A percentile compares a stretch with the other conserved stretches of the same genome.
Evolutionary conservation across 2,329 filamentous ascomycete genomes (phyloP).

Genomic region (Macrophomina phaseolina): DNA sequence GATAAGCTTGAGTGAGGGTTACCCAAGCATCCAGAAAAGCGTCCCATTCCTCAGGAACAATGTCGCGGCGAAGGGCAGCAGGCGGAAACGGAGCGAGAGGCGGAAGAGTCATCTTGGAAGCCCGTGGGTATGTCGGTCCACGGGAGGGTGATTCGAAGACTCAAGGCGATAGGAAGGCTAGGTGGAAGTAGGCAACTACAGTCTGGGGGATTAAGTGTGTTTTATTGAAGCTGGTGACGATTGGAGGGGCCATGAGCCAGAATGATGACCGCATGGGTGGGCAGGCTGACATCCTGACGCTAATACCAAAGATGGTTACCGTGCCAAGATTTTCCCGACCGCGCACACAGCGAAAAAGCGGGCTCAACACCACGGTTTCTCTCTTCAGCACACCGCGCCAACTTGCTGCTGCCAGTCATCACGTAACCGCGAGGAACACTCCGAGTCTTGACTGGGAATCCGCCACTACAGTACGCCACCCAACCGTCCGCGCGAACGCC

Average conservation of each 20-base stretch:
- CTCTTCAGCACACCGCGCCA: constrained; percentile 29
- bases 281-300: background rate
- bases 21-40: constrained; percentile 79
- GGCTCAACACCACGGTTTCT: constrained; percentile 28
- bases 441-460: constrained; percentile 55
- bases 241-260: background rate
- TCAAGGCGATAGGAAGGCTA: background rate
- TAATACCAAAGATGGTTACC: constrained; percentile 42
- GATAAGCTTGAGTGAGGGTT: constrained; percentile 67
- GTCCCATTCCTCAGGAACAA: constrained; percentile 76
- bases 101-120: constrained; percentile 60
- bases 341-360: constrained; percentile 31
- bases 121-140: constrained; percentile 6
- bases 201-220: background rate
- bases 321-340: constrained; percentile 45
- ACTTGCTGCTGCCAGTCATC: constrained; percentile 53
- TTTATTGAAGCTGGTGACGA: background rate
- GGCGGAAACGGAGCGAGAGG: constrained; percentile 80
- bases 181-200: background rate
- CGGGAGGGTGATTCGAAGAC: background rate
- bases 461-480: constrained; percentile 23
- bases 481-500: constrained; percentile 17
- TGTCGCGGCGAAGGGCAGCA: constrained; percentile 66
- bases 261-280: constrained; percentile 24
- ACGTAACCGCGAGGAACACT: constrained; percentile 57